Conservation (phyloP, 2,329 filamentous ascomycete species). For the Sporothrix humicola region DNA sequence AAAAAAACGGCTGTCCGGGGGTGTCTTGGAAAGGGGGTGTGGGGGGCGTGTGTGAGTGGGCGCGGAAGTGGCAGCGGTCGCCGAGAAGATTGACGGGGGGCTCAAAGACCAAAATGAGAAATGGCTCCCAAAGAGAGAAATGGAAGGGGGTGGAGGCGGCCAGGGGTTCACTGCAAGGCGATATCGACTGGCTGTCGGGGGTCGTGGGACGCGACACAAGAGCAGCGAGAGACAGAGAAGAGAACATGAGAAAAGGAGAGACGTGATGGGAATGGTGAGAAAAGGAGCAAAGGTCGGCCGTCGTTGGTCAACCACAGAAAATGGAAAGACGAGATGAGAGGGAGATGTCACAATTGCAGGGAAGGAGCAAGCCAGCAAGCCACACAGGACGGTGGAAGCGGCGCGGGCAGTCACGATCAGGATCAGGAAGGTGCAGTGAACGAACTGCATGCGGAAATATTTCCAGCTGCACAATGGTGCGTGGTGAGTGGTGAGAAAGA, state of each 20-base stretch:
- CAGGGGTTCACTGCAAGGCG: conserved; percentile 20
- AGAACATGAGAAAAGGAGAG: neutral
- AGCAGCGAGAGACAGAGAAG: neutral
- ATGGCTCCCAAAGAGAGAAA: conserved; percentile 23
- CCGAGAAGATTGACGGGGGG: conserved; percentile 24
- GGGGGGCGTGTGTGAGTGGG: conserved; percentile 26
- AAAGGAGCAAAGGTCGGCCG: neutral
- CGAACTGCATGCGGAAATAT: neutral
- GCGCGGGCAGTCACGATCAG: neutral
- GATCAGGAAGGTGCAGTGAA: conserved; percentile 18
- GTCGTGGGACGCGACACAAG: conserved; percentile 19
- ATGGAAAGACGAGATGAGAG: conserved; percentile 21
- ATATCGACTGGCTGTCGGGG: conserved; percentile 28
- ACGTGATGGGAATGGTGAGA: conserved; percentile 9
- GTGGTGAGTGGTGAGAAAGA: neutral
- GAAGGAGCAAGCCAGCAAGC: conserved; percentile 10
- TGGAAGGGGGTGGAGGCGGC: conserved; percentile 27
- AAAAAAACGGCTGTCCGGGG: conserved; percentile 23
- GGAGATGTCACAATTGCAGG: conserved; percentile 8
- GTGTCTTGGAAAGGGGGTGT: conserved; percentile 27
- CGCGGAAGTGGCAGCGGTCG: conserved; percentile 29
- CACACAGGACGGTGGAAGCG: neutral
- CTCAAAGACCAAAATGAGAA: neutral
- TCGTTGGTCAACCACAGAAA: conserved; percentile 3
- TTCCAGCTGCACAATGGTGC: neutral